phyloP scores from a whole-genome alignment of 1,284 basidiomycete genomes.

The Cutaneotrichosporon cavernicola region DNA sequence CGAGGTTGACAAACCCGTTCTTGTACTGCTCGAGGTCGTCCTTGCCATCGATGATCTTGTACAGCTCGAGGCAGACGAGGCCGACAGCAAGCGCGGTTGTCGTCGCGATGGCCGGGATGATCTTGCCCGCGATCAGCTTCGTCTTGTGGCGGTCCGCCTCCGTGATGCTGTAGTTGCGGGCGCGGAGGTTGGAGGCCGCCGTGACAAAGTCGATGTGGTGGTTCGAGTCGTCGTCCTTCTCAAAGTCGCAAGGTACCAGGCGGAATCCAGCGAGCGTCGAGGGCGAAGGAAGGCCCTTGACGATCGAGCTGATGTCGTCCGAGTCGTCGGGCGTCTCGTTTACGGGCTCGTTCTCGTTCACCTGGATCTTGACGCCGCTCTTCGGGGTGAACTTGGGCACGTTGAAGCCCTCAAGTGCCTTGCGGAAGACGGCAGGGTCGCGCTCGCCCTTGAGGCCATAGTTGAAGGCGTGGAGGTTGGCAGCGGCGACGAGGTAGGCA shows the following conservation, averaged over 20 bases:
- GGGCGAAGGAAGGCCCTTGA: conserved; percentile 74
- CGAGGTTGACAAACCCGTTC: conserved; percentile 98
- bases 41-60: conserved; percentile 98
- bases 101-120: conserved; percentile 98
- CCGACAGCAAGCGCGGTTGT: conserved; percentile 95
- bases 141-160: conserved; percentile 89
- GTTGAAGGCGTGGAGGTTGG: conserved; percentile 97
- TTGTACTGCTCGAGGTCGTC: conserved; percentile 91
- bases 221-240: conserved; percentile 99
- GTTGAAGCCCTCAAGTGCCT: conserved; percentile 76
- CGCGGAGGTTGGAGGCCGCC: conserved; percentile 94
- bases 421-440: conserved; percentile 76
- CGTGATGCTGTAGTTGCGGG: conserved; percentile 90
- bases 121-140: conserved; percentile 99
- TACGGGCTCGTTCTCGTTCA: conserved; percentile 87
- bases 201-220: conserved; percentile 99
- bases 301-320: conserved; percentile 62
- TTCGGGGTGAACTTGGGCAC: conserved; percentile 93
- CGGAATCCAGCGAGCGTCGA: conserved; percentile 92
- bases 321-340: conserved; percentile 60
- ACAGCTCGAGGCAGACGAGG: conserved; percentile 92
- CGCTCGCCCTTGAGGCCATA: conserved; percentile 92
- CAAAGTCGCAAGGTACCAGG: conserved; percentile 92
- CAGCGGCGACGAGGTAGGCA: conserved; percentile 85
- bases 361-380: conserved; percentile 89